Base-by-base conservation (phyloP, 768 basidiomycete species). In the Podaxis carcinomalis region DNA sequence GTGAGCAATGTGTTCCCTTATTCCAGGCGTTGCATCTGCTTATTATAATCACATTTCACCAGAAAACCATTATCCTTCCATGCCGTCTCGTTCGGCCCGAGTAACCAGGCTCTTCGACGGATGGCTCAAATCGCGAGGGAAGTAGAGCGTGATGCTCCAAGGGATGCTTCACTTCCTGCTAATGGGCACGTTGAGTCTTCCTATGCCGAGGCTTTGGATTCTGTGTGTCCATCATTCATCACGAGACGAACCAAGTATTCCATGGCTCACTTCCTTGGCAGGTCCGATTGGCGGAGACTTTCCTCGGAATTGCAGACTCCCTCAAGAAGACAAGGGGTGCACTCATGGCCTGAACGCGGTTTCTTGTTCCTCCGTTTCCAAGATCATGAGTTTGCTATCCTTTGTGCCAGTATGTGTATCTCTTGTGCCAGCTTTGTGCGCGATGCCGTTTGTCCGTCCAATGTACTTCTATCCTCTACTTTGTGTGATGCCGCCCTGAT, bases 41-140 rank as follows among this genome's bases (percentile, higher is more conserved):
- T 16, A 46, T 10, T 11, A 21, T 5, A 10, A 42, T 42, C 13
- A 2, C 40, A 5, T 14, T 42, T 14, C 7, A 32, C 2, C 36
- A 86, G 85, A 11, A 82, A 82, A 71, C 70, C 83, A 0, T 70
- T 84, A 0, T 83, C 84, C 0, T 82, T 87, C 65, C 85, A 87
- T 49, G 68, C 84, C 0, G 80, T 87, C n/a, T 77, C 81, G 0
- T 87, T 87, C 44, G 86, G 83, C 3, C 70, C 71, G 1, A 66
- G 44, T 21, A 61, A 61, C 32, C 44, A 61, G n/a, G 37, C 32
- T 46, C 69, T 87, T 23, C 74, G 74, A 25, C 72, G 77, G 16
- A 87, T 87, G 86, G 75, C 77, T 1, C 68, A 78, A 4, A 75
- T 85, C n/a, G 84, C 85, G 0, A 66, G 65, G 5, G 78, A 81